Base-by-base conservation (phyloP, 495 filamentous ascomycete genomes). In the Penicillium parvum region DNA sequence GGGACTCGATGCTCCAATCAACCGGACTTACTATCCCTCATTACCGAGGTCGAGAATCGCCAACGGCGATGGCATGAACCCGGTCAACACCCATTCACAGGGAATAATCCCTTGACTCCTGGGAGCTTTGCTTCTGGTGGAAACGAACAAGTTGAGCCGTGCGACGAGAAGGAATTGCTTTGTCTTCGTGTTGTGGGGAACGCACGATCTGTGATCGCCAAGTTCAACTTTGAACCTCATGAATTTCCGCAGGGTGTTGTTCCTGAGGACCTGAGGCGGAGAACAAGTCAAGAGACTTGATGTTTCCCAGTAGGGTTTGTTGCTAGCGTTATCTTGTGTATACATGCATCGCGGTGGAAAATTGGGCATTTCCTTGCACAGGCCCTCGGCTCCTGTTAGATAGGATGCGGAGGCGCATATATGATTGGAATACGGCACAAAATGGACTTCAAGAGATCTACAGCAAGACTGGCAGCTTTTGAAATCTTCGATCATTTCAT, bases 51-150 rank as follows among this genome's bases (percentile, higher is more conserved):
- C 34, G 69, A 71, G 33, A 42, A 58, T 17, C 69, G 69, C 18
- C 69, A 73, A 45, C 61, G 63, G 11, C 55, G 50, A 29, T 70
- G 68, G 66, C 69, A 73, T 58, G 23, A 52, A n/a, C 51, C 54
- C 18, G 50, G 57, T 18, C 48, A 54, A 7, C 53, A 65, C 38
- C 60, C 61, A 3, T 30, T 46, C 2, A 17, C 41, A 22, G 32
- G 30, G 3, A 32, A 47, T 16, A 49, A 52, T 21, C 33, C 34
- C 3, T 18, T 53, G 1, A 26, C 25, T 8, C 11, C 35, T 17
- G 9, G 7, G 25, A 26, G 8, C 8, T n/a, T 30, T 25, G 14
- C 17, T 5, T 28, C 14, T 14, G 9, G 20, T 28, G 25, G 3
- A 2, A 15, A 45, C 15, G 22, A 33, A 7, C 33, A 49, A 2